phyloP scores from a whole-genome alignment of 352 stramenopile genomes.

The Phytophthora pisi region DNA sequence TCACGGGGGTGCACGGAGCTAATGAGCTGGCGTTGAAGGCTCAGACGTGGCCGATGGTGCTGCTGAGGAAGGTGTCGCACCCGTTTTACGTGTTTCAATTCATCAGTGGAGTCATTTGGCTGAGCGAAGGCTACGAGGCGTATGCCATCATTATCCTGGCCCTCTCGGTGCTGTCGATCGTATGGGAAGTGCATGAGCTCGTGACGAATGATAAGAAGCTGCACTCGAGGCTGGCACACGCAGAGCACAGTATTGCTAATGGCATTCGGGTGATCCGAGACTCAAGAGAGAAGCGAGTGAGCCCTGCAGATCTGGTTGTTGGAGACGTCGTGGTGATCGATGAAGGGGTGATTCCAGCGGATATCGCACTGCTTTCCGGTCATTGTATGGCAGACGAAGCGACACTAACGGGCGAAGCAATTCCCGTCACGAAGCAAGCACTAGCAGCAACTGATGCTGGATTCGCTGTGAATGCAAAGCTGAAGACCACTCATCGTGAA shows the following conservation, averaged over 20 bases:
- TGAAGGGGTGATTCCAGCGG: constrained; percentile 63
- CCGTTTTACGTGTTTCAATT: constrained; percentile 87
- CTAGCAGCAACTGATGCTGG: constrained; percentile 5
- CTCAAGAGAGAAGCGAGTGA: constrained; percentile 45
- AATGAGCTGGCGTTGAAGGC: constrained; percentile 65
- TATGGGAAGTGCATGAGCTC: constrained; percentile 72
- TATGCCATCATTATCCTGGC: constrained; percentile 70
- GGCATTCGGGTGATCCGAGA: constrained; percentile 69
- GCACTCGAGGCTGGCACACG: constrained; percentile 54
- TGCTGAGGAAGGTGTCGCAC: constrained; percentile 74
- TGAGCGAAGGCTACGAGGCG: constrained; percentile 66
- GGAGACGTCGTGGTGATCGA: constrained; percentile 76
- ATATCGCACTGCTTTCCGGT: constrained; percentile 66
- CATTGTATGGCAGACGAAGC: constrained; percentile 79
- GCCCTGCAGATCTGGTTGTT: constrained; percentile 57
- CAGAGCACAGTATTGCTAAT: constrained; percentile 60
- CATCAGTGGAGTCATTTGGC: constrained; percentile 68
- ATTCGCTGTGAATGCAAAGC: constrained; percentile 33
- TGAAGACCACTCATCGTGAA: constrained; percentile 57
- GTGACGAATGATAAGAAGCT: constrained; percentile 69
- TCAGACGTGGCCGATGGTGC: constrained; percentile 48
- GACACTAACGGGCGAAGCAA: constrained; percentile 81
- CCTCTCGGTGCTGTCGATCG: constrained; percentile 72
- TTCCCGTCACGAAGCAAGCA: constrained; percentile 75
- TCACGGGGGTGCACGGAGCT: constrained; percentile 51